Percentiles rank a stretch among this genome's conserved stretches.
Conservation (phyloP, 257 asterid species). For the Primulina tabacum region DNA sequence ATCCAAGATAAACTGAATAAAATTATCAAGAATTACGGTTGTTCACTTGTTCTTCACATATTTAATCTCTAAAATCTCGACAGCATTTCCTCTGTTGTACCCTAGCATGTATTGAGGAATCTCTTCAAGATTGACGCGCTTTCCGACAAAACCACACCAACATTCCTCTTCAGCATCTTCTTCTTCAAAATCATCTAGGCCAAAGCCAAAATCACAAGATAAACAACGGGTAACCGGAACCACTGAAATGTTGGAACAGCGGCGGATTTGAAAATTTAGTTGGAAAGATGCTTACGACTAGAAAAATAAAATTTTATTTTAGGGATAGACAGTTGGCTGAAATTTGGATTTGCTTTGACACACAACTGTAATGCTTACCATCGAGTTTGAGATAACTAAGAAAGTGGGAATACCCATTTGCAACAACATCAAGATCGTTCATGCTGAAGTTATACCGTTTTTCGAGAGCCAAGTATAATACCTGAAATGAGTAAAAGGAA, state of each 20-base stretch:
- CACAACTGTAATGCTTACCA: constrained; percentile 35
- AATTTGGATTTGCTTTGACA: not conserved
- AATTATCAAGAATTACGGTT: not conserved
- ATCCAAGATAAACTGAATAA: not conserved
- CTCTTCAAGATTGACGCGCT: constrained; percentile 46
- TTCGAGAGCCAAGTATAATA: constrained; percentile 81
- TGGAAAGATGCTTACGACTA: not conserved
- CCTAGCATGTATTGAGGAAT: constrained; percentile 67
- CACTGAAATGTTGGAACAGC: not conserved
- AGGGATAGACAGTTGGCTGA: not conserved
- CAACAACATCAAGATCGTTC: constrained; percentile 79
- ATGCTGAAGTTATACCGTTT: constrained; percentile 89
- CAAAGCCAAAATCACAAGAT: constrained; percentile 1
- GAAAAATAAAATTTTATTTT: too few species aligned
- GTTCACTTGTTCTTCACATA: constrained; percentile 18
- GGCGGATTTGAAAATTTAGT: not conserved
- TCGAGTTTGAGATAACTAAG: constrained; percentile 43
- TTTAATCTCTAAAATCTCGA: constrained; percentile 81
- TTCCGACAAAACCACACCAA: constrained; percentile 43
- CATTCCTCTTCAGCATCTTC: constrained; percentile 29
- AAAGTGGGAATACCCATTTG: constrained; percentile 86
- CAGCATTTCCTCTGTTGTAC: constrained; percentile 70
- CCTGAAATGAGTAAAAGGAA: constrained; percentile 36
- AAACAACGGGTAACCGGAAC: not conserved
- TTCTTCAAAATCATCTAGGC: constrained; percentile 35